Conservation (phyloP, 306 rosid species). For the Quercus cerris region DNA sequence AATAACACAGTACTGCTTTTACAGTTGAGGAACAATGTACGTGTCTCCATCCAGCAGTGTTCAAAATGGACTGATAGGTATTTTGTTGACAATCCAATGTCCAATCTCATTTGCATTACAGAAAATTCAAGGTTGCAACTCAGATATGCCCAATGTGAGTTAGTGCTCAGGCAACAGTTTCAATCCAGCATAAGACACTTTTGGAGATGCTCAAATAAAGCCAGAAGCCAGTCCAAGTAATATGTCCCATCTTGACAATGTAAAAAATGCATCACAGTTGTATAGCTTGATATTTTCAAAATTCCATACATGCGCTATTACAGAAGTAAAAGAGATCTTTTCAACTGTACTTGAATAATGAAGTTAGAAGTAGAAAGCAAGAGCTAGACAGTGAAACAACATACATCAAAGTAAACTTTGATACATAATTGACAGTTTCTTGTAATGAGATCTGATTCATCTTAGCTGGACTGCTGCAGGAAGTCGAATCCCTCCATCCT, state of each 20-base stretch:
- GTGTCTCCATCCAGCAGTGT: conserved; percentile 70
- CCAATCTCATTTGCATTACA: not conserved
- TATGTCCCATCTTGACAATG: not conserved
- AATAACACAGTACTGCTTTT: conserved; percentile 40
- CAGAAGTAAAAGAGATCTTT: not conserved
- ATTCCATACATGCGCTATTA: not conserved
- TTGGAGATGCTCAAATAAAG: not conserved
- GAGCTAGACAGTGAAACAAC: conserved; percentile 23
- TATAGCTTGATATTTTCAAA: not conserved
- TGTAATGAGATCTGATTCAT: conserved; percentile 70
- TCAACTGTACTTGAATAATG: not conserved
- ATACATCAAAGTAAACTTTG: conserved; percentile 54
- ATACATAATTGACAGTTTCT: conserved; percentile 64
- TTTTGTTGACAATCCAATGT: conserved; percentile 51
- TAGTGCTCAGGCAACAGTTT: not conserved
- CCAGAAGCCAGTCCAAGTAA: not conserved
- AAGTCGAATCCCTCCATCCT: conserved; percentile 25
- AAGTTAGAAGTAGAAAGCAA: not conserved
- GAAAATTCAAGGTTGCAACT: not conserved
- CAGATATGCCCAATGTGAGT: not conserved
- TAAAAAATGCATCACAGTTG: not conserved
- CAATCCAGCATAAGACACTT: not conserved
- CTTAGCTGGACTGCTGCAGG: conserved; percentile 46
- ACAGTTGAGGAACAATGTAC: conserved; percentile 60
- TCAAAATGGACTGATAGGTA: conserved; percentile 55